phyloP scores from a whole-genome alignment of 1,284 basidiomycete genomes.

The Apiotrichum brassicae region DNA sequence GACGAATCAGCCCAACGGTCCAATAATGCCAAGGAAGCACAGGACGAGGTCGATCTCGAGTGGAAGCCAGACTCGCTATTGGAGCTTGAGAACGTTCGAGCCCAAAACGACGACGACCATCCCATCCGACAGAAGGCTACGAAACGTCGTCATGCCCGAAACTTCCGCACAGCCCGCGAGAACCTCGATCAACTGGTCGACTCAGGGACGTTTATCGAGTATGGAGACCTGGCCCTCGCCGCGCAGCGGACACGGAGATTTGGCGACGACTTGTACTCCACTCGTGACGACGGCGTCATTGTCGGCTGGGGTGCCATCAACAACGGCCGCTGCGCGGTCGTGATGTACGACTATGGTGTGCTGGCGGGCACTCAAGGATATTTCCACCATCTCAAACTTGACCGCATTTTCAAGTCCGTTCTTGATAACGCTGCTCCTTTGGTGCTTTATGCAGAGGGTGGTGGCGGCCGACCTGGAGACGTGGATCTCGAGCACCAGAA shows the following conservation, averaged over 20 bases:
- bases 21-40: background rate
- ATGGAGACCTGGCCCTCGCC: conserved; percentile 14
- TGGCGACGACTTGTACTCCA: conserved; percentile 8
- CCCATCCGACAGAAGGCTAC: conserved; percentile 12
- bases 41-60: conserved; percentile 12
- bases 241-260: conserved; percentile 13
- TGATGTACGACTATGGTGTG: conserved; percentile 19
- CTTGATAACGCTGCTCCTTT: conserved; percentile 17
- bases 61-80: conserved; percentile 8
- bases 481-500: conserved; percentile 13
- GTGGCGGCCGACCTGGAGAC: conserved; percentile 17
- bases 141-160: conserved; percentile 4
- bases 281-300: conserved; percentile 19
- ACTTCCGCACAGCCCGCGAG: conserved; percentile 16
- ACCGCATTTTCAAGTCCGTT: conserved; percentile 15
- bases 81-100: conserved; percentile 15
- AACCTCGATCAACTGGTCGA: conserved; percentile 18
- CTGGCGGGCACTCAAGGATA: conserved; percentile 18
- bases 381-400: conserved; percentile 19
- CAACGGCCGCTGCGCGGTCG: conserved; percentile 9
- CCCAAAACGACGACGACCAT: conserved; percentile 10
- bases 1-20: background rate
- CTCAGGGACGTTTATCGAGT: conserved; percentile 15
- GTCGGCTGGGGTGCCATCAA: conserved; percentile 21
- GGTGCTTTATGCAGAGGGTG: conserved; percentile 18